phyloP scores from a whole-genome alignment of 78 protist species.

The Cavenderia fasciculata region DNA sequence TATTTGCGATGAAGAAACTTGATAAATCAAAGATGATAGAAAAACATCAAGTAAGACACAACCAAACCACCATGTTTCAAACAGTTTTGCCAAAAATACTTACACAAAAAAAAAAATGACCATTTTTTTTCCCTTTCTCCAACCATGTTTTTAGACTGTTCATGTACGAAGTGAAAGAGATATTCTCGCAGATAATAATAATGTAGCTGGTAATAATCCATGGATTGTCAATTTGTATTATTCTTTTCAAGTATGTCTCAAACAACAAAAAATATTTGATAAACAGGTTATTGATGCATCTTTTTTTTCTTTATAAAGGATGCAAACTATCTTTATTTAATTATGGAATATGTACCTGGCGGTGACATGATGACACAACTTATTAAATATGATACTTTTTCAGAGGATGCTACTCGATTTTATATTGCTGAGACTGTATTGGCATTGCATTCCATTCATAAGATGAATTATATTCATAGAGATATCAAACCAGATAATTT shows the following conservation, averaged over 20 bases:
- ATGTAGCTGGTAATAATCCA: slow-evolving; percentile 66
- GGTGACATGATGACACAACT: slow-evolving; percentile 92
- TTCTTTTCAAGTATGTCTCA: slow-evolving; percentile 86
- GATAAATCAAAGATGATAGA: slow-evolving; percentile 85
- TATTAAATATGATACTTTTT: slow-evolving; percentile 82
- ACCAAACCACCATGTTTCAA: not conserved
- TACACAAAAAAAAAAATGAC: slow-evolving; percentile 1
- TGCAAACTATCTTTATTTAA: slow-evolving; percentile 80
- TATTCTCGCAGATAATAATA: slow-evolving; percentile 81
- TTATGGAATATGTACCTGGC: slow-evolving; percentile 91
- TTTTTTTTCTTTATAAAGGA: slow-evolving; percentile 49
- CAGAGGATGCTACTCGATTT: slow-evolving; percentile 85
- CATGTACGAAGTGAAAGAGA: slow-evolving; percentile 92
- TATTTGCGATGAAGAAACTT: slow-evolving; percentile 87
- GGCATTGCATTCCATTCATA: slow-evolving; percentile 91
- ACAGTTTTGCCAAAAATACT: not conserved
- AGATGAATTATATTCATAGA: slow-evolving; percentile 85
- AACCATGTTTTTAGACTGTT: slow-evolving; percentile 34
- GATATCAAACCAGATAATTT: slow-evolving; percentile 93
- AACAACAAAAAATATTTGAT: not conserved
- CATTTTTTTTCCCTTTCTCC: not conserved
- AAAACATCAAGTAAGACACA: slow-evolving; percentile 70
- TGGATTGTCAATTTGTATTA: slow-evolving; percentile 91
- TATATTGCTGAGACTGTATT: slow-evolving; percentile 91
- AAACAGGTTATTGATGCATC: not conserved